phyloP scores from a whole-genome alignment of 352 stramenopile species.

The Phytopythium litorale region DNA sequence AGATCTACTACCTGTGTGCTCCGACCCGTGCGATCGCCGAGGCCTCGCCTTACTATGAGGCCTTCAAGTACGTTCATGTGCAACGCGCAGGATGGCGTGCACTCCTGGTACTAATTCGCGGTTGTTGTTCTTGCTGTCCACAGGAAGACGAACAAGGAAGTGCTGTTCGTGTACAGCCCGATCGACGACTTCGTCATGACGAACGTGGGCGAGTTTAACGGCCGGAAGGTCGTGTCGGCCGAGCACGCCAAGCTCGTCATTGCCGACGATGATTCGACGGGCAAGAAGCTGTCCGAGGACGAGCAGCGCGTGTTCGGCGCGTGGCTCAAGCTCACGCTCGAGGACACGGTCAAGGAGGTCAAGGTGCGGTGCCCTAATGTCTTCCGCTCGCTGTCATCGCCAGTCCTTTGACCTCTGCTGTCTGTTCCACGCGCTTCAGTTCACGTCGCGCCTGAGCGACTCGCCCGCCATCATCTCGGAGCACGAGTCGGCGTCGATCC shows the following conservation, averaged over 20 bases:
- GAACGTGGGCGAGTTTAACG: conserved; percentile 97
- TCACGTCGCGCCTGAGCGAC: conserved; percentile 89
- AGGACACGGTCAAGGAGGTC: conserved; percentile 88
- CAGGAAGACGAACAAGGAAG: conserved; percentile 90
- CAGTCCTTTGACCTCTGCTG: neutral
- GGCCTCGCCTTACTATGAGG: conserved; percentile 98
- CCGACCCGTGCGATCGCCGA: conserved; percentile 94
- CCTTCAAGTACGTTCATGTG: conserved; percentile 91
- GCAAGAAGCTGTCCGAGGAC: conserved; percentile 75
- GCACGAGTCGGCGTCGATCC: conserved; percentile 96
- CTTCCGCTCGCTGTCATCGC: neutral
- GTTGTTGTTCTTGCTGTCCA: neutral
- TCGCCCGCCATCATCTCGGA: conserved; percentile 99
- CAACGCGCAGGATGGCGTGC: neutral
- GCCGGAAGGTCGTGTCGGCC: conserved; percentile 93
- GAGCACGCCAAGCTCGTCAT: conserved; percentile 96
- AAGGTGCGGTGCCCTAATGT: conserved; percentile 31
- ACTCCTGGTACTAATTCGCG: neutral
- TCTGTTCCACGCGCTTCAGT: conserved; percentile 23
- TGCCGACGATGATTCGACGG: conserved; percentile 39
- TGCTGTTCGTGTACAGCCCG: conserved; percentile 98
- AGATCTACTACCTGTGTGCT: conserved; percentile 99
- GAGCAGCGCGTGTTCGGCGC: conserved; percentile 89
- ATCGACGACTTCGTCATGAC: conserved; percentile 99
- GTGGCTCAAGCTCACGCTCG: conserved; percentile 92